Percentiles rank a stretch among this genome's conserved stretches.
Evolutionary conservation across 805 yeast genomes (phyloP).

Genomic region (Metschnikowia continentalis): DNA sequence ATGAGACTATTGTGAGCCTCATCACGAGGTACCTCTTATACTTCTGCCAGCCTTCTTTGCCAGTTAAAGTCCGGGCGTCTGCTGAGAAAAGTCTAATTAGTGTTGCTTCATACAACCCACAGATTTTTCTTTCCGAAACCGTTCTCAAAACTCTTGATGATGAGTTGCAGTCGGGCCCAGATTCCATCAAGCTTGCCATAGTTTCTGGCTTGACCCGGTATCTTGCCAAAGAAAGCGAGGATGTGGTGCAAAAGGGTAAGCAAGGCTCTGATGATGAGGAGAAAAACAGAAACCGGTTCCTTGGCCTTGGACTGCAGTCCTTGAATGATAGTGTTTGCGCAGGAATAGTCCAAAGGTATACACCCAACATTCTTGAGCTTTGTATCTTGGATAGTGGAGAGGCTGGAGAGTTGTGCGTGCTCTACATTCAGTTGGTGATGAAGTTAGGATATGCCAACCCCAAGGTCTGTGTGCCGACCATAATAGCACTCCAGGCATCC

Average conservation of each 20-base stretch:
- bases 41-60: constrained; percentile 41
- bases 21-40: constrained; percentile 55
- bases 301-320: constrained; percentile 46
- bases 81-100: constrained; percentile 56
- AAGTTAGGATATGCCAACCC: constrained; percentile 75
- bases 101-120: constrained; percentile 61
- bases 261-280: constrained; percentile 34
- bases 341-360: constrained; percentile 62
- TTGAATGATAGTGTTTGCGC: constrained; percentile 62
- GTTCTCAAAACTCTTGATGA: constrained; percentile 50
- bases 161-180: constrained; percentile 38
- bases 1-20: constrained; percentile 55
- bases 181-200: constrained; percentile 46
- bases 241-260: constrained; percentile 41
- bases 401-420: constrained; percentile 48
- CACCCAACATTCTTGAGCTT: constrained; percentile 43
- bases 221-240: constrained; percentile 48
- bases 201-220: constrained; percentile 57
- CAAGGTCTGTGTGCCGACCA: constrained; percentile 59
- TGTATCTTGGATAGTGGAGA: constrained; percentile 46
- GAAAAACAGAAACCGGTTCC: constrained; percentile 35
- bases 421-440: constrained; percentile 52
- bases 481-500: constrained; percentile 66
- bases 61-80: constrained; percentile 37
- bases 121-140: constrained; percentile 55